Percentiles rank a stretch among this genome's conserved stretches.
phyloP scores from a whole-genome alignment of 192 early-diverging fungal species.

The Coemansia sp. region DNA sequence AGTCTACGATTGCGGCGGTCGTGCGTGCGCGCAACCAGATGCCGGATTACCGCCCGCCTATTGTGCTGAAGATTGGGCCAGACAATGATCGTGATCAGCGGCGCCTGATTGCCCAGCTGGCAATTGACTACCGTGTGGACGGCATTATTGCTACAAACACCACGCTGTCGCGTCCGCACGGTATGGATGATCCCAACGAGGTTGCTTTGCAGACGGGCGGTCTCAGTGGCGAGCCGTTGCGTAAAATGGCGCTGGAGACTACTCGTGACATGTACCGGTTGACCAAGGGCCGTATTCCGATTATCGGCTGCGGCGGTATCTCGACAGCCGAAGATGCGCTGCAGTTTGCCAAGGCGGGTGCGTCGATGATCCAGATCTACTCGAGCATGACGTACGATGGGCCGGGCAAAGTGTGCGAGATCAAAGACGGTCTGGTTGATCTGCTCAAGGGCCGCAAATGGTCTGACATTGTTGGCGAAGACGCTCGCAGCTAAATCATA shows the following conservation, averaged over 20 bases:
- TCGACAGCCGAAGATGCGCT: conserved; percentile 72
- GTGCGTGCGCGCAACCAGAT: conserved; percentile 52
- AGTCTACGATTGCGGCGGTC: conserved; percentile 68
- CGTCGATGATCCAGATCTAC: conserved; percentile 80
- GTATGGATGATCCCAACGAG: conserved; percentile 48
- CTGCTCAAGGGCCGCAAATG: conserved; percentile 74
- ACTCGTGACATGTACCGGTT: conserved; percentile 73
- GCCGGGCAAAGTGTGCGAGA: conserved; percentile 71
- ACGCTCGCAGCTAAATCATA: conserved; percentile 12
- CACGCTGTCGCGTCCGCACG: conserved; percentile 69
- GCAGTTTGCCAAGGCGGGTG: conserved; percentile 80
- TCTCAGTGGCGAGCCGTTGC: conserved; percentile 77
- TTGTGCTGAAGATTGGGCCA: conserved; percentile 90
- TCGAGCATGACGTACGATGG: conserved; percentile 75
- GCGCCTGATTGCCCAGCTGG: conserved; percentile 76
- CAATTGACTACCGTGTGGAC: conserved; percentile 69
- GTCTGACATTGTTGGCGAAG: conserved; percentile 57
- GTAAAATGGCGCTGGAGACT: conserved; percentile 69
- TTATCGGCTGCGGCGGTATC: conserved; percentile 91
- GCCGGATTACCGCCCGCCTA: conserved; percentile 61
- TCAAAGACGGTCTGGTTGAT: conserved; percentile 74
- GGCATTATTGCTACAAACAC: conserved; percentile 91
- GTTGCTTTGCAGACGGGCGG: conserved; percentile 70
- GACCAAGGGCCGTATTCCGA: conserved; percentile 71
- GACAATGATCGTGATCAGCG: conserved; percentile 76